A percentile compares a stretch with the other conserved stretches of the same genome.
Conservation (phyloP, 805 yeast genomes). For the Pichia insulana region DNA sequence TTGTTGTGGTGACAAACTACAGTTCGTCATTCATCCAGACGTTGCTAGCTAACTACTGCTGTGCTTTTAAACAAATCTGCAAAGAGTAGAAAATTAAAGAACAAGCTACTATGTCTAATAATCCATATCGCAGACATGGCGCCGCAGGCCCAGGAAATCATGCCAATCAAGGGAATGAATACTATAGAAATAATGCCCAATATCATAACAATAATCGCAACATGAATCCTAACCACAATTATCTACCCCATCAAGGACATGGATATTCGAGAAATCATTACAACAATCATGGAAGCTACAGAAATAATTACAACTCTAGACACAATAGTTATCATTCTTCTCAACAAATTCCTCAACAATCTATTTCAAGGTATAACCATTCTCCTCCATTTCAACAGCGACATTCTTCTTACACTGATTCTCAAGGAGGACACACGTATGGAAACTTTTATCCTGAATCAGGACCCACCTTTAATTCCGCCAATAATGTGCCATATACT, state of each 20-base stretch:
- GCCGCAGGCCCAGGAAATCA: background rate
- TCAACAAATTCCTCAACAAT: background rate
- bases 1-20: no score
- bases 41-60: no score
- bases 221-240: background rate
- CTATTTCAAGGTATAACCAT: background rate
- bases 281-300: slow-evolving; percentile 1
- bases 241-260: background rate
- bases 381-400: background rate
- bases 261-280: background rate
- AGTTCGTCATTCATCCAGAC: no score
- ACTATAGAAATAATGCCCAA: slow-evolving; percentile 7
- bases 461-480: no score
- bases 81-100: background rate
- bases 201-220: slow-evolving; percentile 5
- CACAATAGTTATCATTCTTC: slow-evolving; percentile 4
- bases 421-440: background rate
- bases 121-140: slow-evolving; percentile 7
- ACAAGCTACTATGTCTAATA: slow-evolving; percentile 2
- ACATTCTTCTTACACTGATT: background rate
- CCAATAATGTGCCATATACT: no score
- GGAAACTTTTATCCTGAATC: no score
- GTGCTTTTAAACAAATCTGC: background rate
- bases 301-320: slow-evolving; percentile 1
- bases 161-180: slow-evolving; percentile 5